Base-by-base conservation (phyloP, 164 flowering plant species). In the Magnolia officinalis region DNA sequence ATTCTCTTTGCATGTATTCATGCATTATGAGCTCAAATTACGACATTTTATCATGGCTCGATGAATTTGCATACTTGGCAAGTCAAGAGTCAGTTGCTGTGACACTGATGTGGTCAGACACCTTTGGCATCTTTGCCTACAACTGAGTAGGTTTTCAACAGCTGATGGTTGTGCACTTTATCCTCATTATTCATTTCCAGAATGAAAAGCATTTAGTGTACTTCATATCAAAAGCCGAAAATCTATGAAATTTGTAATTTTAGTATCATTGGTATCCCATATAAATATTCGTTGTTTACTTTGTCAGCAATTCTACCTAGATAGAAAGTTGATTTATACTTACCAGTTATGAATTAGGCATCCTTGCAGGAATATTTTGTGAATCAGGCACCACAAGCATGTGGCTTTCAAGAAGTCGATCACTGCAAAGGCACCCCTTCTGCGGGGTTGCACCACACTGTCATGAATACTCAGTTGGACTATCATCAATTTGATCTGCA, bases 401-500 rank as follows among this genome's bases (percentile, higher is more conserved):
- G 80, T 59, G 85, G 78, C 66, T 88, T 85, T 71, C 87, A 86
- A 63, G 81, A 83, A 63, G 83, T 81, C 69, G 87, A 86, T 79
- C 86, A 89, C 20, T 82, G 89, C 87, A 89, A 90, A 84, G 87
- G 77, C 58, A 70, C 83, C 4, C 75, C 79, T 68, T 77, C 84
- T 52, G 67, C 11, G 13, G 91, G 77, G 74, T 73, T 82, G 70
- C 84, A 69, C 45, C 77, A 78, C 67, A 67, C 88, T 72, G 77
- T 81, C 31, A 65, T 82, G 13, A 55, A 55, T 55, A 67, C 80
- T 65, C 88, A 84, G 20, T 77, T 89, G 74, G 93, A 90, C 26
- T 87, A 88, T 82, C 80, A 82, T 77, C 91, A 86, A 61, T 89
- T 85, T 74, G 90, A 92, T 75, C 69, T 91, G 81, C 88, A 85